Evolutionary conservation across 495 filamentous ascomycete species (phyloP), one percentile per base, ranked within the genome.

Genomic region (Ramalina peruviana): DNA sequence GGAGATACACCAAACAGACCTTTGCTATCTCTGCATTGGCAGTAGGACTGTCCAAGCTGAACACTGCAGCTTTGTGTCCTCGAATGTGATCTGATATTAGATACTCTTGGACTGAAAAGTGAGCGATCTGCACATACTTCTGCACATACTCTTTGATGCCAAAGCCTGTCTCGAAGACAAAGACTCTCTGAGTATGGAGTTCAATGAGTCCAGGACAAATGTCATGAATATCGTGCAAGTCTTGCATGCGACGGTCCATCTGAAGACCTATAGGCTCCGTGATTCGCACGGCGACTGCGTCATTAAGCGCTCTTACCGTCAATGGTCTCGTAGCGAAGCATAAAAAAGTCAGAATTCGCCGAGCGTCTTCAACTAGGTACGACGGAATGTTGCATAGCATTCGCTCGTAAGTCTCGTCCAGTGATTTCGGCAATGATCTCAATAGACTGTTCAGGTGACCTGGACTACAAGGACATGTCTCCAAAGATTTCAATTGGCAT

Each of bases 31-130:
- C 58, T 21, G 45, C 20, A 50, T 65, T 50, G 19, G 65, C 59
- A 19, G 23, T 11, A 11, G 20, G 47, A 20, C 37, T 51, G 21
- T 26, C 38, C 17, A 67, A 37, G 7, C 53, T 52, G 38, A 59
- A 66, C 6, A 5, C 26, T 30, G 7, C 43, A 19, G 56, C 53
- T 38, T 53, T 59, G 36, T 54, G 52, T 30, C 62, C 49, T 7
- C 40, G 20, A 33, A 67, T 61, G 5, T 60, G 59, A 12, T 64
- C 55, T 40, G 61, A 68, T 40, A 58, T 43, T 41, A 69, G 66
- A 44, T 67, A 69, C 46, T 69, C 66, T 40, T 62, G 58, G 9
- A 69, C 63, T 1, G 66, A 67, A 48, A 64, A 67, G 55, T 69
- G 65, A 25, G 65, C 61, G 19, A 68, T 60, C 10, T 56, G 60